Conservation (phyloP, 106 monocot species). For the Allium sativum region DNA sequence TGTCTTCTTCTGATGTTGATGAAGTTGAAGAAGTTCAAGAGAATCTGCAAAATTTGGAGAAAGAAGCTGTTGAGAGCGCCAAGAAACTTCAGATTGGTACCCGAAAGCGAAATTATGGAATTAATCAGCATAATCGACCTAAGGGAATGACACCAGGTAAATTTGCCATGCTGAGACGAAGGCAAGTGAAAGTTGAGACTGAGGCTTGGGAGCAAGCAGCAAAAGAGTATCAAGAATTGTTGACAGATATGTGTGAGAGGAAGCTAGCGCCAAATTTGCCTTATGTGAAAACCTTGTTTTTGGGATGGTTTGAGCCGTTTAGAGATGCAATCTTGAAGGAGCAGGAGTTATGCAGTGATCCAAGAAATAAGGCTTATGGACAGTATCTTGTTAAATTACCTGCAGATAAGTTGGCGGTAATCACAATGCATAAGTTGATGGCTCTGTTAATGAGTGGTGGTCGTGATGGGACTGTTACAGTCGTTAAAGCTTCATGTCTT, state of each 20-base stretch:
- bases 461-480: conserved; percentile 40
- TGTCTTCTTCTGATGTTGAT: conserved; percentile 9
- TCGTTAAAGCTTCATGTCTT: conserved; percentile 50
- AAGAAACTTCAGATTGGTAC: not conserved
- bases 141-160: conserved; percentile 22
- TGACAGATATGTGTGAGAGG: conserved; percentile 79
- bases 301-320: conserved; percentile 94
- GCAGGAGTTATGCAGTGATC: conserved; percentile 35
- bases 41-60: not conserved
- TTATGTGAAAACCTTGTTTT: conserved; percentile 76
- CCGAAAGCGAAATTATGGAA: not conserved
- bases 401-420: conserved; percentile 94
- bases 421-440: conserved; percentile 98
- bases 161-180: conserved; percentile 34
- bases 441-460: conserved; percentile 66
- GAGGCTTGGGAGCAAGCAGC: conserved; percentile 95
- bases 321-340: conserved; percentile 51
- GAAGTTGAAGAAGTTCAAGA: conserved; percentile 4
- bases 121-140: not conserved
- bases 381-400: conserved; percentile 49
- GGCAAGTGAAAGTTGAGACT: conserved; percentile 81
- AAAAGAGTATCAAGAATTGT: conserved; percentile 73
- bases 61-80: not conserved
- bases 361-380: conserved; percentile 20
- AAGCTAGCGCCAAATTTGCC: conserved; percentile 90